Percentiles rank a stretch among this genome's conserved stretches.
Conservation (phyloP, 2,329 filamentous ascomycete species). For the Endoconidiophora laricicola region DNA sequence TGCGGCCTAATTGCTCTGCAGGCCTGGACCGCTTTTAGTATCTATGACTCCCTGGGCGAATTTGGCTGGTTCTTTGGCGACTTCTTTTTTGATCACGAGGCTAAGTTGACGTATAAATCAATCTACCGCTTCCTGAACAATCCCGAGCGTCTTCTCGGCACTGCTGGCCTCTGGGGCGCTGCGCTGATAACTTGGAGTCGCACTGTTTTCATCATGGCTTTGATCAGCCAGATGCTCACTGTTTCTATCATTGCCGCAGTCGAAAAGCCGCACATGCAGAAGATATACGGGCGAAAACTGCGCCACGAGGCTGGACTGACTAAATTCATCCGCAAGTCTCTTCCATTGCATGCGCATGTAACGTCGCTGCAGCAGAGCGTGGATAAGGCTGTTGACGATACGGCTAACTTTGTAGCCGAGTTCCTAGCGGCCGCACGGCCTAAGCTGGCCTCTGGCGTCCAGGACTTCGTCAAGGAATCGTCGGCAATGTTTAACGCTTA, state of each 20-base stretch:
- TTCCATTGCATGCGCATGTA: slow-evolving; percentile 54
- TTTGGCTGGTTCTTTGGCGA: slow-evolving; percentile 99
- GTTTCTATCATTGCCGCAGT: slow-evolving; percentile 82
- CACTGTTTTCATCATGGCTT: slow-evolving; percentile 69
- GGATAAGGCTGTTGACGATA: slow-evolving; percentile 73
- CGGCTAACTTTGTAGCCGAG: slow-evolving; percentile 78
- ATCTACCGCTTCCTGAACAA: slow-evolving; percentile 99
- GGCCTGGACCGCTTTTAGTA: slow-evolving; percentile 80
- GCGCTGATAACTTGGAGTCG: slow-evolving; percentile 85
- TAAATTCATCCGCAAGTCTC: slow-evolving; percentile 72
- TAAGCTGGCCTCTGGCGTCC: slow-evolving; percentile 72
- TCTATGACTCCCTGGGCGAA: slow-evolving; percentile 89
- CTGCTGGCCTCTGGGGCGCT: slow-evolving; percentile 89
- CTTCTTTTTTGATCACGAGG: slow-evolving; percentile 86
- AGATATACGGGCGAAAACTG: slow-evolving; percentile 75
- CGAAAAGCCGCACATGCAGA: slow-evolving; percentile 95
- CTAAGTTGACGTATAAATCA: slow-evolving; percentile 84
- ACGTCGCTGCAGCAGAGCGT: slow-evolving; percentile 72
- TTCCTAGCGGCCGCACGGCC: slow-evolving; percentile 73
- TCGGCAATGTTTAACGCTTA: slow-evolving; percentile 78
- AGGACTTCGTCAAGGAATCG: slow-evolving; percentile 74
- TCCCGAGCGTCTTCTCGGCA: slow-evolving; percentile 81
- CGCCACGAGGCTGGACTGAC: slow-evolving; percentile 79
- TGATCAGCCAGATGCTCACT: slow-evolving; percentile 71
- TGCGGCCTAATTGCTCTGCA: slow-evolving; percentile 68